phyloP scores from a whole-genome alignment of 1,284 basidiomycete species.

The Paramarasmius palmivorus region DNA sequence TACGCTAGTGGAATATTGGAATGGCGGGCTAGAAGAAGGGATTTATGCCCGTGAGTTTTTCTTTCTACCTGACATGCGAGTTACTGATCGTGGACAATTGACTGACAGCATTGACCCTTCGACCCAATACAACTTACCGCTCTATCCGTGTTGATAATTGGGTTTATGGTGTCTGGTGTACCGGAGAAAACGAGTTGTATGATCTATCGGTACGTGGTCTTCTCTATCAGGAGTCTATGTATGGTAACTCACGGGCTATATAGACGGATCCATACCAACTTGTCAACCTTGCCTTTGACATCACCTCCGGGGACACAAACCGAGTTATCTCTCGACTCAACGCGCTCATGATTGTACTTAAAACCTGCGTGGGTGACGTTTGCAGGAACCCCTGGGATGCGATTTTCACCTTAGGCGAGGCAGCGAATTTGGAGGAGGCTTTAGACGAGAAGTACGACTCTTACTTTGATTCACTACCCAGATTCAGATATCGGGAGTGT shows the following conservation, averaged over 20 bases:
- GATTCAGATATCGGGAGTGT: background rate
- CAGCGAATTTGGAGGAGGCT: background rate
- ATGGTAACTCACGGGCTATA: background rate
- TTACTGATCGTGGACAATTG: background rate
- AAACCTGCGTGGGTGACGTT: slow-evolving; percentile 3
- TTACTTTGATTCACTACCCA: slow-evolving; percentile 5
- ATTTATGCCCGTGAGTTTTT: background rate
- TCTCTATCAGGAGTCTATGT: no score
- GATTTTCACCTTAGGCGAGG: background rate
- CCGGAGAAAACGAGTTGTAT: slow-evolving; percentile 6
- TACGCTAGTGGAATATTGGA: slow-evolving; percentile 7
- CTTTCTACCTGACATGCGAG: background rate
- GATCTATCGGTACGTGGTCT: background rate
- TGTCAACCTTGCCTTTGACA: background rate
- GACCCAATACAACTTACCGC: background rate
- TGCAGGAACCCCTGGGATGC: slow-evolving; percentile 4
- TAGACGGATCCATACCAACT: slow-evolving; percentile 6
- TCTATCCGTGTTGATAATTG: slow-evolving; percentile 6
- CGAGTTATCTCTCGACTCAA: background rate
- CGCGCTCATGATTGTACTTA: background rate
- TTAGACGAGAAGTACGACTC: background rate
- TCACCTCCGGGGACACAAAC: background rate
- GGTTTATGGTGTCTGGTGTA: slow-evolving; percentile 8
- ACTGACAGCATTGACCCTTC: background rate
- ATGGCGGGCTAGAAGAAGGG: slow-evolving; percentile 1